Evolutionary conservation across 108 stramenopile genomes (phyloP).

Genomic region (Cyclostephanos invisitatus): DNA sequence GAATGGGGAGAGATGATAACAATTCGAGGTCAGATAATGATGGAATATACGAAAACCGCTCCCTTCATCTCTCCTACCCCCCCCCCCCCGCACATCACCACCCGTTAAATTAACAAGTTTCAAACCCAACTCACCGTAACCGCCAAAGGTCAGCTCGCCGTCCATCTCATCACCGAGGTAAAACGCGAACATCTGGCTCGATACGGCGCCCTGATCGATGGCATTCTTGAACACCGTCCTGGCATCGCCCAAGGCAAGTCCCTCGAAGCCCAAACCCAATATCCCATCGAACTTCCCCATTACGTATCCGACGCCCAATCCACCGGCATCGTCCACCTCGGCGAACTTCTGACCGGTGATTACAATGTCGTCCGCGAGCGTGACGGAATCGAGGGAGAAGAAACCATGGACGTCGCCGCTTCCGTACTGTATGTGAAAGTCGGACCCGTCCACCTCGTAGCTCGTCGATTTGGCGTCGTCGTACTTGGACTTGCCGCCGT

Average conservation of each 20-base stretch:
- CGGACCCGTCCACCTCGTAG: slow-evolving; percentile 44
- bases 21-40: neutral
- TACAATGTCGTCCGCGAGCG: slow-evolving; percentile 72
- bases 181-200: slow-evolving; percentile 91
- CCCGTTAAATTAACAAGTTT: too few relatives aligned
- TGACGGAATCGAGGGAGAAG: slow-evolving; percentile 72
- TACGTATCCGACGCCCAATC: slow-evolving; percentile 93
- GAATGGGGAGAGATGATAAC: slow-evolving; percentile 1
- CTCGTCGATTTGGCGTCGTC: slow-evolving; percentile 53
- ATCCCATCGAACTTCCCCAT: slow-evolving; percentile 98
- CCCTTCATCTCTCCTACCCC: too few relatives aligned
- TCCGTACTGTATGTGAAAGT: slow-evolving; percentile 90
- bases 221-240: slow-evolving; percentile 94
- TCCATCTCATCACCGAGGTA: slow-evolving; percentile 90
- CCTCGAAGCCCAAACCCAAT: slow-evolving; percentile 94
- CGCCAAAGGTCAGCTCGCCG: slow-evolving; percentile 90
- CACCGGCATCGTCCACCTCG: slow-evolving; percentile 93
- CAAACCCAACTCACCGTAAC: too few relatives aligned
- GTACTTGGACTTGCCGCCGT: slow-evolving; percentile 62
- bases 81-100: too few relatives aligned
- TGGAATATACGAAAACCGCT: neutral
- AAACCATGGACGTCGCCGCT: slow-evolving; percentile 80
- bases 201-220: slow-evolving; percentile 78
- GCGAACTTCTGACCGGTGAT: slow-evolving; percentile 79
- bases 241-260: slow-evolving; percentile 83